phyloP scores from a whole-genome alignment of 495 filamentous ascomycete genomes.

The Hypoxylon lenormandii region DNA sequence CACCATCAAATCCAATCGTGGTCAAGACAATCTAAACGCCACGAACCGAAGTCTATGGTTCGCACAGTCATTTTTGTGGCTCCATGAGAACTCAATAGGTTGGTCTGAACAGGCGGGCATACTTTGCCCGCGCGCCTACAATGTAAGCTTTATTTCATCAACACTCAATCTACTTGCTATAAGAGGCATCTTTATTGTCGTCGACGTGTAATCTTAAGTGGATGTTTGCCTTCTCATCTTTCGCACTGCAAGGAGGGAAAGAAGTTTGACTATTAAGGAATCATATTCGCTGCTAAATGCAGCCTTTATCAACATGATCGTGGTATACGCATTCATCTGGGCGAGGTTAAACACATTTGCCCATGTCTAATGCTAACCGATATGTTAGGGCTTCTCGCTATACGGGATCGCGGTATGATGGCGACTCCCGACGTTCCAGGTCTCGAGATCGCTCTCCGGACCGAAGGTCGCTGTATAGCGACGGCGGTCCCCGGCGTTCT shows the following conservation, averaged over 20 bases:
- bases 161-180: neutral
- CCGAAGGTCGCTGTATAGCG: conserved; percentile 61
- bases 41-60: conserved; percentile 12
- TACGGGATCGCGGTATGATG: conserved; percentile 59
- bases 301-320: neutral
- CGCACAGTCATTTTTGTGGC: neutral
- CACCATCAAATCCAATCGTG: conserved; percentile 11
- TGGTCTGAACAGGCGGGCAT: conserved; percentile 31
- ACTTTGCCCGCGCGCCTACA: conserved; percentile 22
- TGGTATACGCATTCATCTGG: neutral
- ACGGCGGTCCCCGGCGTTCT: conserved; percentile 62
- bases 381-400: conserved; percentile 59
- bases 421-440: conserved; percentile 62
- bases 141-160: conserved; percentile 31
- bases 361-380: conserved; percentile 16
- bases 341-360: neutral
- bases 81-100: conserved; percentile 41
- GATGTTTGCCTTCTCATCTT: neutral
- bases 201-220: neutral
- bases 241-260: neutral
- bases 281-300: neutral
- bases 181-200: conserved; percentile 4
- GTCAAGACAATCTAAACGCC: neutral
- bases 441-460: conserved; percentile 73
- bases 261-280: neutral